phyloP scores from a whole-genome alignment of 257 asterid genomes.

The Lycium barbarum region DNA sequence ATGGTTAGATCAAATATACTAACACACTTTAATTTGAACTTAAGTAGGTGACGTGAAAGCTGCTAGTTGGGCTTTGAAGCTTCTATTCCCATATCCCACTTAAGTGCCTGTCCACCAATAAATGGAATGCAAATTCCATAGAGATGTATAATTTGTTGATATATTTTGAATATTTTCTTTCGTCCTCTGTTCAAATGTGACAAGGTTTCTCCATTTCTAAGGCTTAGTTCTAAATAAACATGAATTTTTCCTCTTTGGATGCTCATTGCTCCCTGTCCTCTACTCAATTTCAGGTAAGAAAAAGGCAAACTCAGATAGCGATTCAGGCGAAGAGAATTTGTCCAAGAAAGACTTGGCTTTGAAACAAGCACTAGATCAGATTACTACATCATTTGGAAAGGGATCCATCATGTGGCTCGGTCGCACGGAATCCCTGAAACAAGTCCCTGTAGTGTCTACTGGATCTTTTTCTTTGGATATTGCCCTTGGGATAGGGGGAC shows the following conservation, averaged over 20 bases:
- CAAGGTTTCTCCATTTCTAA: background rate
- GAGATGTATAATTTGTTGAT: constrained; percentile 5
- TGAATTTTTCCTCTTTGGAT: background rate
- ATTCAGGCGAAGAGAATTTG: constrained; percentile 86
- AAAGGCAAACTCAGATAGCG: constrained; percentile 78
- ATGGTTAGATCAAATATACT: background rate
- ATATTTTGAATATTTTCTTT: background rate
- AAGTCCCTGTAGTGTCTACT: constrained; percentile 87
- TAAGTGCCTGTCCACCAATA: background rate
- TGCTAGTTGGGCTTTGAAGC: background rate
- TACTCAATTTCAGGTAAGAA: constrained; percentile 55
- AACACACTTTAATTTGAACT: background rate
- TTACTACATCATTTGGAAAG: constrained; percentile 79
- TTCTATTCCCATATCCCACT: background rate
- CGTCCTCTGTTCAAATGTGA: background rate
- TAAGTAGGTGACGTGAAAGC: background rate
- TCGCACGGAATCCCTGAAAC: constrained; percentile 56
- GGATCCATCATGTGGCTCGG: constrained; percentile 99
- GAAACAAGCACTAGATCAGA: constrained; percentile 86
- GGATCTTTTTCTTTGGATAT: constrained; percentile 88
- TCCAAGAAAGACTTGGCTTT: constrained; percentile 95
- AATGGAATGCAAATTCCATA: background rate
- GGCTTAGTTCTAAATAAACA: background rate
- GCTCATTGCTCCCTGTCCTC: constrained; percentile 15
- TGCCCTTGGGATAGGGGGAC: constrained; percentile 91